Base-by-base conservation (phyloP, 768 basidiomycete species). In the Mycena epipterygia region DNA sequence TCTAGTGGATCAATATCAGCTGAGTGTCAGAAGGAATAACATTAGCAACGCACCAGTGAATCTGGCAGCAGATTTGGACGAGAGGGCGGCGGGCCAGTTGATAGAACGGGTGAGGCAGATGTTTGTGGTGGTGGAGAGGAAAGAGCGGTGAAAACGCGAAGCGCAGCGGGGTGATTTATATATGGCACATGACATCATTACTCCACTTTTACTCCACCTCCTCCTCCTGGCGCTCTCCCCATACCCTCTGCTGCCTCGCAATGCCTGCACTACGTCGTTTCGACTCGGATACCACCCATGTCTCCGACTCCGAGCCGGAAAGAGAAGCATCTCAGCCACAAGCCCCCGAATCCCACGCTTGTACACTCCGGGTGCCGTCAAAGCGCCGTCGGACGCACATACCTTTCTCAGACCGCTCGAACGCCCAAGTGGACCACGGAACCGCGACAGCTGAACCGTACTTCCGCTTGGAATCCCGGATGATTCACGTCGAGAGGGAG, bases 241-340 rank as follows among this genome's bases (percentile, higher is more conserved):
- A 2, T 11, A 56, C 33, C 23, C 35, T 37, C 9, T 13, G 21
- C n/a, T n/a, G n/a, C n/a, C 8, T 16, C 16, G 16, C 37, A 16
- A 56, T 56, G 35, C 53, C 53, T 56, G 3, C 32, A 21, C n/a
- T 60, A 44, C 29, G 58, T 21, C 58, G 58, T 14, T 6, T 17
- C 42, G 19, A 33, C 42, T 60, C 58, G 9, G 44, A 60, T 30
- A 60, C 58, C 42, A 60, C 58, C 41, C 58, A 60, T 30, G 57
- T 58, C 41, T 58, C 57, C 39, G 37, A 57, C 37, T 57, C 56
- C 37, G 41, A 58, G 57, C 41, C 41, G 23, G 57, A 58, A 19
- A 42, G 39, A 44, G 25, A 42, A 30, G 41, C 57, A n/a, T 23
- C 57, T 7, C 39, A 39, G 9, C 16, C 37, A 39, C 37, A 39